Evolutionary conservation across 495 filamentous ascomycete species (phyloP), one percentile per base, ranked within the genome.

Genomic region (Rostrohypoxylon terebratum): DNA sequence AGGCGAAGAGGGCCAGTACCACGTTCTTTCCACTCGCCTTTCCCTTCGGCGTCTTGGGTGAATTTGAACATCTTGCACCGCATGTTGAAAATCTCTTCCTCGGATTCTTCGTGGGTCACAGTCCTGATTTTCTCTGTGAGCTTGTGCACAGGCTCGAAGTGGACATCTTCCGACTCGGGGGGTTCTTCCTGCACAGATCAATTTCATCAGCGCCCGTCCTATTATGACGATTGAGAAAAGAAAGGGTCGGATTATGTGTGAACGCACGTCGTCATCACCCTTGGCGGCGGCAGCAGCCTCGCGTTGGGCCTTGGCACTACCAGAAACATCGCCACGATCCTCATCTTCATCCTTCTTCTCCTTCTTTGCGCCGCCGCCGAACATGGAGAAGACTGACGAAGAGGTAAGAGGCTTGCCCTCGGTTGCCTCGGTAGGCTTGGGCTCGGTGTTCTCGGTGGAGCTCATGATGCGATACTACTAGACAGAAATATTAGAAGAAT

Each of bases 51-150:
- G 6, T 97, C 93, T 55, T 90, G 86, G 81, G 97, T 92, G 81
- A 98, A 99, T 85, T 93, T 93, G 91, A 99, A 99, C 61, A 99
- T 90, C 89, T 99, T 99, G 79, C 96, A 96, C 70, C 94, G 92
- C 96, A 98, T 98, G 90, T 98, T 98, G 89, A 98, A 98, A 23
- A 87, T 83, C 84, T 97, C 92, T 85, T 98, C 94, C 85, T 99
- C 95, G 55, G 91, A 89, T 87, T 99, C 96, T 84, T 99, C 96
- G 82, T 98, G 96, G 82, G 96, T 98, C 88, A 97, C 97, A 76
- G 89, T 91, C 78, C 97, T 94, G 59, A 98, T 91, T 85, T 96
- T 94, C 87, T 98, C 93, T 53, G 94, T 97, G 77, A 99, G 87
- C 81, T 87, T 93, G 78, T 96, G 92, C 68, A 99, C 93, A 60